Conservation (phyloP, 331 rosid species). For the Quercus phellos region DNA sequence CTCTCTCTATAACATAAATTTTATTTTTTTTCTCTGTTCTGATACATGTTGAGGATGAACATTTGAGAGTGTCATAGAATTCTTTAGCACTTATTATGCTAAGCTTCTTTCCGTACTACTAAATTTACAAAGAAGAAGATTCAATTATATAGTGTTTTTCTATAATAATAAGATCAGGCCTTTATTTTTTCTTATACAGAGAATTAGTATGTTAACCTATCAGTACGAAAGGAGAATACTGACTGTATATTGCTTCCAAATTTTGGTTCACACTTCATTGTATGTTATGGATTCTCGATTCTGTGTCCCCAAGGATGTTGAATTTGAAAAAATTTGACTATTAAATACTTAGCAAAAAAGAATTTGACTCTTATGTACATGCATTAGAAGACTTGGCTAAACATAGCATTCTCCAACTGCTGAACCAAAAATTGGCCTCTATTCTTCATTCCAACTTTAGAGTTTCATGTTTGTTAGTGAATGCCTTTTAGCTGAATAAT, state of each 20-base stretch:
- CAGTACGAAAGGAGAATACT: background rate
- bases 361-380: background rate
- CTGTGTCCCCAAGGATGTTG: background rate
- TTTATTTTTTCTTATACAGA: background rate
- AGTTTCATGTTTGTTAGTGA: background rate
- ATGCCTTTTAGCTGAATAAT: background rate
- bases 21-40: background rate
- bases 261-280: background rate
- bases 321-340: background rate
- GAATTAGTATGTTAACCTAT: background rate
- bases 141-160: background rate
- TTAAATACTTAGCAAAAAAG: background rate
- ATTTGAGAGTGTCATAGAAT: background rate
- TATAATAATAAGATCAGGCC: background rate
- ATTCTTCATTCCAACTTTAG: background rate
- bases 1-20: background rate
- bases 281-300: background rate
- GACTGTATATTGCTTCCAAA: background rate
- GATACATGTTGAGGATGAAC: background rate
- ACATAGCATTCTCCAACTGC: background rate
- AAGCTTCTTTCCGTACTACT: background rate
- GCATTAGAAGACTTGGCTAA: background rate
- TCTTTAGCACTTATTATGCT: background rate
- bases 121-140: background rate
- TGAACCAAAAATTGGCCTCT: background rate